Base-by-base conservation (phyloP, 306 rosid genomes). In the Cucumis melo region DNA sequence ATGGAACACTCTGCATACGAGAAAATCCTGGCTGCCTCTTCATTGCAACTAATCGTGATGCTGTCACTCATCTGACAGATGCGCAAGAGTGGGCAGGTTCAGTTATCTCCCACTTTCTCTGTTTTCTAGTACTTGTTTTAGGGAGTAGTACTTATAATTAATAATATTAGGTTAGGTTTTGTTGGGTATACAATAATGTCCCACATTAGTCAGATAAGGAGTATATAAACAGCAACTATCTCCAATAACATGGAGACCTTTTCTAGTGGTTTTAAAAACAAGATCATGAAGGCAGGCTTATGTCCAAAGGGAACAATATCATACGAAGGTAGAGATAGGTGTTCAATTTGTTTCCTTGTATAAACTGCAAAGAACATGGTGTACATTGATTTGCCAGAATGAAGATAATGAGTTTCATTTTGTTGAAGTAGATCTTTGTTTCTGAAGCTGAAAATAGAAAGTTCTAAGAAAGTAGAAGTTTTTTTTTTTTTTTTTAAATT, bases 41-140 rank as follows among this genome's bases (percentile, higher is more conserved):
- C 91, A 87, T 94, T 80, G 99, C 99, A 75, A 94, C 99, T 41
- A 94, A 94, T 81, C 88, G 92, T 54, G 99, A 94, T 85, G 99
- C 99, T 76, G 99, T 94, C 76, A 94, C 99, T 79, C 99, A 94
- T 89, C 96, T 94, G 76, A 94, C 97, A 38, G 99, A 94, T 82
- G 97, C 97, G 80, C 99, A 94, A 84, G 99, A 94, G 90, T 94
- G 99, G 99, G 99, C 99, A 80, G 97, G 99, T 94, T 80, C 56
- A 68, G 80, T 80, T 83, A 80, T 34, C 71, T 72, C 60, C 51
- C 7, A 39, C 16, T 24, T 1, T 63, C 76, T 50, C 60, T 72
- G 61, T 15, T 24, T 46, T 44, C 50, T 72, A 48, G 41, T 48
- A 48, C 59, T 20, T 67, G 12, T 42, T 42, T 19, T 39, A 13